Evolutionary conservation across 192 early-diverging fungal species (phyloP), one percentile per base, ranked within the genome.

Genomic region (Gonapodya prolifera): DNA sequence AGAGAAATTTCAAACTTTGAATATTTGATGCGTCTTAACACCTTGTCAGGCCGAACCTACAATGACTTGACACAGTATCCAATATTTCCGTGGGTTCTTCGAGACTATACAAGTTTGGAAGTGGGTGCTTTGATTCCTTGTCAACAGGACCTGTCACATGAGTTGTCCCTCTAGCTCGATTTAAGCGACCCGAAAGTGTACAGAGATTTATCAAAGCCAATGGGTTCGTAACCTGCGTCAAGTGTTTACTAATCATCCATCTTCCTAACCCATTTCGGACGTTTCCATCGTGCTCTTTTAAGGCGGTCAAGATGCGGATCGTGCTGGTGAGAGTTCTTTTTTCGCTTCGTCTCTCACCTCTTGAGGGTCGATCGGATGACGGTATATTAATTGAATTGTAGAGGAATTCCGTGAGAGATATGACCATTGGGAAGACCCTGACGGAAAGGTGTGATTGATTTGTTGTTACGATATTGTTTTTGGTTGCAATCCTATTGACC

Each of bases 1-100:
- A 83, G 92, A 30, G 94, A 96, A 80, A 91, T 98, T 36, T 91
- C 91, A 69, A 98, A 98, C 78, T 98, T 97, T 82, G 95, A 98
- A 81, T 98, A 98, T 75, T 77, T 98, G 75, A 96, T 97, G 94
- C 87, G 89, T 35, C 85, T 98, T 2, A 98, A 98, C 81, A 94
- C 94, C 0, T 81, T 95, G 34, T 92, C 94, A 32, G 96, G 94
- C 13, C 83, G 92, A 29, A 91, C 92, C 1, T 91, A 91, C 79
- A 91, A 86, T 80, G 95, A 98, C 83, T 81, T 98, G 79, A 96
- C 95, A 0, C 96, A 96, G 82, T 98, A 97, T 78, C 96, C 96
- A 0, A 94, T 98, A 17, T 98, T 98, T 77, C 96, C 96, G 1
- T 98, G 96, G 94, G 87, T 96, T 45, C 81, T 96, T 34, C 85